Evolutionary conservation across 495 filamentous ascomycete species (phyloP).

Genomic region (Aspergillus heteromorphus): DNA sequence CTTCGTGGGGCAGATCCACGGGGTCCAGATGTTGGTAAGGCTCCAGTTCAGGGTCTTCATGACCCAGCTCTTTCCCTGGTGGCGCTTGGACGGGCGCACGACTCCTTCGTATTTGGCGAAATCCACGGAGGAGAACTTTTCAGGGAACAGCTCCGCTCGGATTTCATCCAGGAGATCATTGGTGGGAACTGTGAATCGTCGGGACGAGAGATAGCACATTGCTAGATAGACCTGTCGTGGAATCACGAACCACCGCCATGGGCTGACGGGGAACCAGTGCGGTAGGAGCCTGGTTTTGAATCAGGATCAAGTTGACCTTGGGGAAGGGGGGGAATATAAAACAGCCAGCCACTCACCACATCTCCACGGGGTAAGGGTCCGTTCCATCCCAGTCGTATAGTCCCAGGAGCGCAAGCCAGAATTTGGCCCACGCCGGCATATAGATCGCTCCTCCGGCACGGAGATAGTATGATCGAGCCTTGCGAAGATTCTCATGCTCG

Average conservation of each 20-base stretch:
- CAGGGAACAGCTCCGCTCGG: conserved; percentile 3
- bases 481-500: conserved; percentile 66
- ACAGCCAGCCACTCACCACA: conserved; percentile 82
- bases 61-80: conserved; percentile 5
- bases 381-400: conserved; percentile 66
- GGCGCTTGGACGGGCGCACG: background rate
- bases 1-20: conserved; percentile 1
- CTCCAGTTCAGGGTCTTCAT: conserved; percentile 56
- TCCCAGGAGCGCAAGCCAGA: conserved; percentile 71
- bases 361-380: conserved; percentile 69
- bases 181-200: conserved; percentile 3
- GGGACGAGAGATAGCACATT: conserved; percentile 9
- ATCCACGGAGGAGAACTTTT: background rate
- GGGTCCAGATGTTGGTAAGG: conserved; percentile 8
- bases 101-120: background rate
- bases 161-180: conserved; percentile 6
- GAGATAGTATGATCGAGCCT: conserved; percentile 62
- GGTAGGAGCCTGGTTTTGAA: conserved; percentile 3
- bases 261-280: conserved; percentile 7
- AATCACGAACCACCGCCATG: conserved; percentile 11
- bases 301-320: background rate
- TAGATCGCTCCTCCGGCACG: conserved; percentile 59
- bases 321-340: background rate
- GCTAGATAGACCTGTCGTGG: conserved; percentile 8
- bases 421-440: conserved; percentile 81